These are phyloP conservation scores for Flaveria linearis DNA, from an alignment of 129 eudicot species.

Conservation along the genomic window DNA sequence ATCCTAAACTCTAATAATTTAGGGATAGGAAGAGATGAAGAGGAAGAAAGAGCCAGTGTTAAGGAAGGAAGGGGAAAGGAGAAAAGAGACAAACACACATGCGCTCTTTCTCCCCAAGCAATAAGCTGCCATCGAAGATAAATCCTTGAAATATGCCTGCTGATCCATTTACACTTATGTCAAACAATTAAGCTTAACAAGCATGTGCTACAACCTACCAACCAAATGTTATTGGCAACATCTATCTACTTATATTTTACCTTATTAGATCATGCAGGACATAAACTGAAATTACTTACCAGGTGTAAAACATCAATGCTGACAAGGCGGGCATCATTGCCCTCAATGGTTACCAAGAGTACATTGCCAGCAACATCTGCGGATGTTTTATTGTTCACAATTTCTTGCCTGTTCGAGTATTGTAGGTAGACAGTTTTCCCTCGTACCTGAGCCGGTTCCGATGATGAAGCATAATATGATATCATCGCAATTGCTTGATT, in stretches of 20 bases:
- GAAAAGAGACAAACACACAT: conserved; percentile 98
- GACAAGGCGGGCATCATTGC: conserved; percentile 81
- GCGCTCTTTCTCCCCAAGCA: conserved; percentile 96
- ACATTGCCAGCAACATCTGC: conserved; percentile 99
- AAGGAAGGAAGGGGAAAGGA: conserved; percentile 85
- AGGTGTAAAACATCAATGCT: conserved; percentile 94
- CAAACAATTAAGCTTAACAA: conserved; percentile 64
- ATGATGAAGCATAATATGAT: conserved; percentile 95
- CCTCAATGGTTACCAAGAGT: conserved; percentile 90
- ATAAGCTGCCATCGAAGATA: conserved; percentile 96
- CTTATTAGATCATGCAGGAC: conserved; percentile 25
- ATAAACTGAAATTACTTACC: conserved; percentile 57
- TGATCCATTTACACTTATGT: conserved; percentile 86
- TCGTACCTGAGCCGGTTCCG: conserved; percentile 96
- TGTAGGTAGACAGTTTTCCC: conserved; percentile 97
- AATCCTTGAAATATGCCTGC: conserved; percentile 97
- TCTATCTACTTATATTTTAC: conserved; percentile 31
- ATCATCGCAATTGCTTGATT: conserved; percentile 97
- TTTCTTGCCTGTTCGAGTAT: conserved; percentile 97
- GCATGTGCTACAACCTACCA: conserved; percentile 53
- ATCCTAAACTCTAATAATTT: conserved; percentile 49
- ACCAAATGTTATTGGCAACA: conserved; percentile 36
- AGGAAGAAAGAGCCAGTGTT: conserved; percentile 84
- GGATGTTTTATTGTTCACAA: conserved; percentile 97
- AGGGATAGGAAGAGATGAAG: conserved; percentile 67